Conservation (phyloP, 495 filamentous ascomycete species). For the Hypoxylon intermedium region DNA sequence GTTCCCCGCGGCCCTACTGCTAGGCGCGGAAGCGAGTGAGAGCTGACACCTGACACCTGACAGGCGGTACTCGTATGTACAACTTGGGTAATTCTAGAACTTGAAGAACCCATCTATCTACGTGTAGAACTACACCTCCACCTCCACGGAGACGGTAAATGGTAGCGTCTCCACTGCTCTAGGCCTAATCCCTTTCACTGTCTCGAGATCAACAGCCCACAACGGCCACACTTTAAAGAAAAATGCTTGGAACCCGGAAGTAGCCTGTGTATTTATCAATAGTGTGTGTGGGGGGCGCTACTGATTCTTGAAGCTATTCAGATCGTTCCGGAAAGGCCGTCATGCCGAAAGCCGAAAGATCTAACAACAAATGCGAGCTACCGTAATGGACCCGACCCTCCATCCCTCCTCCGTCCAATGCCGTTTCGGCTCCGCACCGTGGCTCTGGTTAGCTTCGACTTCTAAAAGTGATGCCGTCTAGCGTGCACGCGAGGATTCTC, state of each 20-base stretch:
- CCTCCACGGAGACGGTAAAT: no score
- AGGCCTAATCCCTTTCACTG: no score
- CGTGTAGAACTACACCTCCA: neutral
- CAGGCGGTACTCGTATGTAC: constrained; percentile 12
- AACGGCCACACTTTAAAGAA: no score
- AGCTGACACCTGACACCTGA: constrained; percentile 8
- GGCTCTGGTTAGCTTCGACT: constrained; percentile 5
- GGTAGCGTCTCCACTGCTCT: neutral
- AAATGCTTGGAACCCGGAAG: no score
- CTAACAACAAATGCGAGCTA: neutral
- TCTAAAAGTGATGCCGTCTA: constrained; percentile 8
- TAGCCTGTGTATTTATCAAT: no score
- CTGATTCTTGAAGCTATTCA: no score
- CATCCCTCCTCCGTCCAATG: no score
- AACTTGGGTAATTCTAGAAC: constrained; percentile 17
- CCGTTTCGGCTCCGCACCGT: constrained; percentile 6
- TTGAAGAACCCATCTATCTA: no score
- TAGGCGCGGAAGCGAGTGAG: constrained; percentile 11
- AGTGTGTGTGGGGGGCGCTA: no score
- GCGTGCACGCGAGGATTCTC: no score
- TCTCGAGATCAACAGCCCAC: no score
- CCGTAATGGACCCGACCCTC: neutral
- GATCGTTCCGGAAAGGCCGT: neutral
- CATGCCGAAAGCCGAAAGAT: constrained; percentile 15
- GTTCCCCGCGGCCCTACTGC: constrained; percentile 38